Conservation (phyloP, 2,329 filamentous ascomycete species). For the Rhynchosporium graminicola region DNA sequence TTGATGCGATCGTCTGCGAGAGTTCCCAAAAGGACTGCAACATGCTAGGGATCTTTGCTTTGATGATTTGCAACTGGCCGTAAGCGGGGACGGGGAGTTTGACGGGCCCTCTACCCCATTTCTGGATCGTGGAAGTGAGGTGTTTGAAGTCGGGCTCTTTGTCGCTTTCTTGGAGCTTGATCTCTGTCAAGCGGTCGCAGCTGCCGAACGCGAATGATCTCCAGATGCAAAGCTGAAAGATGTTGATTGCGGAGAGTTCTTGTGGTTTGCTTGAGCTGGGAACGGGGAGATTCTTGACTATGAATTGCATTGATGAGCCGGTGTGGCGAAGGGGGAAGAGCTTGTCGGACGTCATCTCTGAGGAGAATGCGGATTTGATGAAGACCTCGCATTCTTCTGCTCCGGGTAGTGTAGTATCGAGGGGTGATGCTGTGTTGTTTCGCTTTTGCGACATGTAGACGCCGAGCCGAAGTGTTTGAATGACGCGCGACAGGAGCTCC, state of each 20-base stretch:
- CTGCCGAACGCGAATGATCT: conserved; percentile 21
- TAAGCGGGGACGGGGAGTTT: conserved; percentile 16
- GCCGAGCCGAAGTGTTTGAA: background rate
- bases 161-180: background rate
- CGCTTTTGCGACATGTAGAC: background rate
- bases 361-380: conserved; percentile 4
- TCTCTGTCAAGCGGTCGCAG: background rate
- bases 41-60: conserved; percentile 15
- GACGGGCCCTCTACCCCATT: background rate
- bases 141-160: background rate
- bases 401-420: background rate
- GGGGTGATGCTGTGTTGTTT: background rate
- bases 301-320: conserved; percentile 17
- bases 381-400: background rate
- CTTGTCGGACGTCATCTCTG: conserved; percentile 14
- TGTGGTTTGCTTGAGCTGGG: background rate
- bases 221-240: conserved; percentile 22
- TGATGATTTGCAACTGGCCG: conserved; percentile 18
- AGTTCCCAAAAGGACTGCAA: conserved; percentile 17
- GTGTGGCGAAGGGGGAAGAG: conserved; percentile 21
- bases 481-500: background rate
- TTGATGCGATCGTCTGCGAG: background rate
- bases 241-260: background rate
- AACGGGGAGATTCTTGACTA: conserved; percentile 2
- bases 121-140: background rate